Conservation (phyloP, 495 filamentous ascomycete genomes). For the Cryomyces minteri region DNA sequence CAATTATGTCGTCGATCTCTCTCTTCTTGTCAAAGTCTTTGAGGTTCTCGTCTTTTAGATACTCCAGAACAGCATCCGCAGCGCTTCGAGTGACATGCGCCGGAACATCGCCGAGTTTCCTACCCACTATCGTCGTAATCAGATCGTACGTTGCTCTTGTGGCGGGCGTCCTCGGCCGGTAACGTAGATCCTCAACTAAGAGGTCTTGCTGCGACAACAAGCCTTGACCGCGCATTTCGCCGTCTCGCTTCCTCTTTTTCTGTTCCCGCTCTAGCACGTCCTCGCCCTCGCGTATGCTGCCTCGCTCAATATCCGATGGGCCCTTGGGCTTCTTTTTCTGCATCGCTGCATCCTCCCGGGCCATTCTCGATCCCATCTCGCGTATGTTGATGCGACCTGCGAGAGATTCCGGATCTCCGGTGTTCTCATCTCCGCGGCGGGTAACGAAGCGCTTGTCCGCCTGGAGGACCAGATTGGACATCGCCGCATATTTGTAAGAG, state of each 20-base stretch:
- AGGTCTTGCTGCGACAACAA: constrained; percentile 66
- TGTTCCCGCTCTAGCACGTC: constrained; percentile 77
- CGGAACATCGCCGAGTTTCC: constrained; percentile 80
- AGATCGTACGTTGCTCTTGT: constrained; percentile 93
- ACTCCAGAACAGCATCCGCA: constrained; percentile 83
- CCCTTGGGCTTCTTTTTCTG: constrained; percentile 53
- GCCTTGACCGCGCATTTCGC: constrained; percentile 58
- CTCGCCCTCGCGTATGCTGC: constrained; percentile 63
- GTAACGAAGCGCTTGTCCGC: constrained; percentile 92
- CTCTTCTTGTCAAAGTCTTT: constrained; percentile 99
- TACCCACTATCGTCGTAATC: constrained; percentile 77
- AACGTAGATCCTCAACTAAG: constrained; percentile 66
- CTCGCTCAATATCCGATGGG: constrained; percentile 52
- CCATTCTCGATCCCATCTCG: constrained; percentile 80
- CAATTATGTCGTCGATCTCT: constrained; percentile 85
- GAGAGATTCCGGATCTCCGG: constrained; percentile 92
- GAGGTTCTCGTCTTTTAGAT: constrained; percentile 83
- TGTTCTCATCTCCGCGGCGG: constrained; percentile 80
- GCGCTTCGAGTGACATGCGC: constrained; percentile 85
- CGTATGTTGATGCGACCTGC: constrained; percentile 81
- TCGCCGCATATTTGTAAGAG: constrained; percentile 99
- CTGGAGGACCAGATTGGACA: constrained; percentile 99
- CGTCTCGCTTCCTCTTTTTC: constrained; percentile 64
- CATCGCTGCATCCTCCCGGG: constrained; percentile 62
- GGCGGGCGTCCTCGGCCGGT: constrained; percentile 77